Base-by-base conservation (phyloP, 306 rosid genomes). In the Ziziphus jujuba region DNA sequence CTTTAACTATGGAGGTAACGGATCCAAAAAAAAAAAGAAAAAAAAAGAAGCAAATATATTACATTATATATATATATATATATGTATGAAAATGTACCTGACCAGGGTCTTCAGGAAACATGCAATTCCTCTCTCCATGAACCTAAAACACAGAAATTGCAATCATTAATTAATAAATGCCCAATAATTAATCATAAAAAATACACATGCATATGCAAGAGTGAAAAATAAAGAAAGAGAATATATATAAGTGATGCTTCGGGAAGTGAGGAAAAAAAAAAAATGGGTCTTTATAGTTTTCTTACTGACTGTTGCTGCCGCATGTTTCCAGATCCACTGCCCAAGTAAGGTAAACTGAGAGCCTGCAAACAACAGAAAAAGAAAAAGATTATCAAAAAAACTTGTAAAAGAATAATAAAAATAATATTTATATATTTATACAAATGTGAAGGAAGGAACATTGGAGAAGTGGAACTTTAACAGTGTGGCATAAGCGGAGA, bases 81-180 rank as follows among this genome's bases (percentile, higher is more conserved):
- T 23, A 71, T 67, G n/a, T n/a, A n/a, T n/a, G n/a, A 73, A 73
- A 82, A 81, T 78, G 64, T 87, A 95, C 99, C 96, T 95, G 97
- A 72, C 96, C 99, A 21, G 97, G 95, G 78, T 95, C 89, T 79
- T 90, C 96, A 63, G 99, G 97, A 70, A 90, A 87, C 84, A 88
- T 61, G 81, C 95, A 85, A 85, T 82, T 87, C 76, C 82, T 88
- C 80, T 95, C 97, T 50, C 95, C 97, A 53, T 80, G 96, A 85
- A 80, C 95, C 97, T 95, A 87, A 58, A 54, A 31, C 17, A 59
- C 34, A 58, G 56, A 70, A 75, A 58, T 67, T 23, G 63, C 75
- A 76, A 82, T 77, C 84, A 81, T 80, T 62, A 68, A 76, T 71
- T 62, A 79, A 78, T 89, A 61, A 76, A 70, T 79, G 72, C 47